A percentile compares a stretch with the other conserved stretches of the same genome.
Conservation (phyloP, 2,329 filamentous ascomycete species). For the Epichloe gansuensis region DNA sequence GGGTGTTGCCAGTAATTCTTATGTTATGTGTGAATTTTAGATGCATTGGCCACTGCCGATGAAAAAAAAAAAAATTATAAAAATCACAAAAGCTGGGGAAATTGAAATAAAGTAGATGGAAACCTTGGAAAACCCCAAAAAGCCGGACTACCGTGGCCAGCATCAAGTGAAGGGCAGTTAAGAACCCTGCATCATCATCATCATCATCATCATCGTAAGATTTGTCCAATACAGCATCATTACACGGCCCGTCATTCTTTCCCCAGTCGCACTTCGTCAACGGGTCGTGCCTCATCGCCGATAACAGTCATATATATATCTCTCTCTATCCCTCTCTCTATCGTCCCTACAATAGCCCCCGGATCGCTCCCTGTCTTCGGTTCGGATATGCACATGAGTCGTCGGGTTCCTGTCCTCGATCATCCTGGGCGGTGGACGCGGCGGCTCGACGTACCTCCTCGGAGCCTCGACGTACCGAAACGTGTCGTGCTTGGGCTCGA, state of each 20-base stretch:
- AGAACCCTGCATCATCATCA: no score
- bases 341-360: slow-evolving; percentile 18
- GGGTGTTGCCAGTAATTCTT: no score
- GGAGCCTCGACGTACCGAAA: slow-evolving; percentile 42
- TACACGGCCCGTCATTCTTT: neutral
- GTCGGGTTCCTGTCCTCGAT: slow-evolving; percentile 15
- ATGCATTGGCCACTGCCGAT: no score
- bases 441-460: slow-evolving; percentile 19
- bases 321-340: slow-evolving; percentile 2
- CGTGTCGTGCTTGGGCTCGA: slow-evolving; percentile 32
- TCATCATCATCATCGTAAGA: neutral
- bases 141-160: no score
- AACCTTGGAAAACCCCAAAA: no score
- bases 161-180: no score
- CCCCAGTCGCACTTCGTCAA: neutral
- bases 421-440: slow-evolving; percentile 19
- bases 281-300: slow-evolving; percentile 1
- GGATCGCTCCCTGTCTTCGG: slow-evolving; percentile 21
- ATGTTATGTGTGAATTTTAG: no score
- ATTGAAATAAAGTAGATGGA: no score
- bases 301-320: slow-evolving; percentile 3
- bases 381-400: slow-evolving; percentile 16
- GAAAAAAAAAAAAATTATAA: no score
- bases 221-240: neutral
- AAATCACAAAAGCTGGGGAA: no score